phyloP scores from a whole-genome alignment of 495 filamentous ascomycete genomes.

The Paragyromitra xinjiangensis region DNA sequence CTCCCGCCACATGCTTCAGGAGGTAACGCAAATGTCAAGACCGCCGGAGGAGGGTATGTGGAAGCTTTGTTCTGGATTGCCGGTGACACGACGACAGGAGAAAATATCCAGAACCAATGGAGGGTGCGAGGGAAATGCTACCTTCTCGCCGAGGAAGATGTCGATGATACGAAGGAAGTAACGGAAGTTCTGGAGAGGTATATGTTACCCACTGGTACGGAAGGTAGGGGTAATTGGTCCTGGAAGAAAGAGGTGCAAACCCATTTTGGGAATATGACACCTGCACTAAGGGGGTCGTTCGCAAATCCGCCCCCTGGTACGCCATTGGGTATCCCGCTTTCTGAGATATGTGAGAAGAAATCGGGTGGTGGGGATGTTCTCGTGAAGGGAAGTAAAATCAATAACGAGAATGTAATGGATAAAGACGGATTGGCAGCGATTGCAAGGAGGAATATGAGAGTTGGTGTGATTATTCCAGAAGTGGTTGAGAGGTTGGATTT shows the following conservation, averaged over 20 bases:
- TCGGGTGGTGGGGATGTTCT: slow-evolving; percentile 63
- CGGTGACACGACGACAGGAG: slow-evolving; percentile 15
- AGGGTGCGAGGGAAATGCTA: slow-evolving; percentile 78
- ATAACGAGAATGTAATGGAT: slow-evolving; percentile 65
- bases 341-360: slow-evolving; percentile 14
- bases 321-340: slow-evolving; percentile 60
- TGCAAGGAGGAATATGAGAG: slow-evolving; percentile 81
- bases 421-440: slow-evolving; percentile 63
- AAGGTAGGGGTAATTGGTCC: slow-evolving; percentile 63
- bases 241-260: slow-evolving; percentile 80
- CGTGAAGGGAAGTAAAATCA: slow-evolving; percentile 72
- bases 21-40: slow-evolving; percentile 60
- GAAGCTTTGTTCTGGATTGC: slow-evolving; percentile 86
- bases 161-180: slow-evolving; percentile 30
- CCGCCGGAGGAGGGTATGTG: slow-evolving; percentile 72
- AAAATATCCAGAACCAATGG: slow-evolving; percentile 79
- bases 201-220: slow-evolving; percentile 34
- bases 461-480: slow-evolving; percentile 81
- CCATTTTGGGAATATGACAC: slow-evolving; percentile 87
- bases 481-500: slow-evolving; percentile 82
- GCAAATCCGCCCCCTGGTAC: slow-evolving; percentile 77
- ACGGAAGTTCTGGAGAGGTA: slow-evolving; percentile 56
- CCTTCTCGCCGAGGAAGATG: slow-evolving; percentile 63
- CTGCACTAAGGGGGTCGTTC: slow-evolving; percentile 80
- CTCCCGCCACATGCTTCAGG: slow-evolving; percentile 57